phyloP scores from a whole-genome alignment of 1,284 basidiomycete species.

The Trichosporon asahii region DNA sequence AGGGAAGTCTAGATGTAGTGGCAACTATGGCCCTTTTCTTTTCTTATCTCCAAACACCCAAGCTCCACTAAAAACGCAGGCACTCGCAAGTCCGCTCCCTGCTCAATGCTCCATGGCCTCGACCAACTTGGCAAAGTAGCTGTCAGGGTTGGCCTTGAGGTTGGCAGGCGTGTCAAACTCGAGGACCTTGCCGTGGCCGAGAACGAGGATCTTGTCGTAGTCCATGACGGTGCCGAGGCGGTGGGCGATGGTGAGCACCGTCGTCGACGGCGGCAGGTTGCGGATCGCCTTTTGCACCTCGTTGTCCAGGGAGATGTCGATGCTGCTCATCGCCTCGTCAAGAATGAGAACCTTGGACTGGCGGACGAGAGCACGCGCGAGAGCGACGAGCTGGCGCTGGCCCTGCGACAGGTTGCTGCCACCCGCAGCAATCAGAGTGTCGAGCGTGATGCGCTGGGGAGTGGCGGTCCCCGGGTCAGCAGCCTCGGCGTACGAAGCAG shows the following conservation, averaged over 20 bases:
- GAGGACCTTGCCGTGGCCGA: slow-evolving; percentile 56
- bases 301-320: slow-evolving; percentile 54
- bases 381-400: slow-evolving; percentile 63
- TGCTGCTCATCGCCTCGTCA: slow-evolving; percentile 56
- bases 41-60: neutral
- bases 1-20: too few relatives aligned
- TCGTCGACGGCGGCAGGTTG: slow-evolving; percentile 50
- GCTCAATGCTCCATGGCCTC: slow-evolving; percentile 53
- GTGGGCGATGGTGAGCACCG: slow-evolving; percentile 53
- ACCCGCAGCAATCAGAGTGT: slow-evolving; percentile 48
- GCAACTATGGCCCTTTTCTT: neutral
- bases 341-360: slow-evolving; percentile 57
- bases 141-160: slow-evolving; percentile 58
- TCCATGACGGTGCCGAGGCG: slow-evolving; percentile 56
- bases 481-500: slow-evolving; percentile 22
- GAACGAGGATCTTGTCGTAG: slow-evolving; percentile 57
- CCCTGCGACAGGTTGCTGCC: slow-evolving; percentile 68
- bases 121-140: slow-evolving; percentile 61
- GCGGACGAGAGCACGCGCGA: slow-evolving; percentile 58
- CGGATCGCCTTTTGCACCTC: slow-evolving; percentile 56
- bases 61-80: too few relatives aligned
- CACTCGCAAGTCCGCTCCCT: neutral
- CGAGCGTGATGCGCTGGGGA: slow-evolving; percentile 47
- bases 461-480: slow-evolving; percentile 32
- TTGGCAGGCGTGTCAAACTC: slow-evolving; percentile 61